Percentiles rank a stretch among this genome's conserved stretches.
These are phyloP conservation scores for Ceratobasidium sp. DNA, from an alignment of 1,284 basidiomycete species.

Conservation along the genomic window DNA sequence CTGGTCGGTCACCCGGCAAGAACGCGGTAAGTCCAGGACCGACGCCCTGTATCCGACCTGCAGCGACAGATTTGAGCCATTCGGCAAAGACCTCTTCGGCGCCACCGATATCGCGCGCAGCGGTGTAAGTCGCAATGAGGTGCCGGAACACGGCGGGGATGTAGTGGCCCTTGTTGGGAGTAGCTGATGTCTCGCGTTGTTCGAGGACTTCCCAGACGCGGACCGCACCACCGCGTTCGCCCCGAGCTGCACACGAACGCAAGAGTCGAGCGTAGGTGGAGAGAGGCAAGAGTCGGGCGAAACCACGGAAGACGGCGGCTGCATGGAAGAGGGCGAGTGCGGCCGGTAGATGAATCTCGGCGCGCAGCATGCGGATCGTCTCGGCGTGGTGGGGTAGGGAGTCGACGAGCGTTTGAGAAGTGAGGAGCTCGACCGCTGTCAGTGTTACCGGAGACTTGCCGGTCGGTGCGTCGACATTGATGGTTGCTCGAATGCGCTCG, in stretches of 20 bases:
- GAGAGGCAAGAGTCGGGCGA: conserved; percentile 62
- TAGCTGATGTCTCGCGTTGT: conserved; percentile 54
- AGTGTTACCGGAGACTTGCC: conserved; percentile 31
- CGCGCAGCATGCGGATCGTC: conserved; percentile 57
- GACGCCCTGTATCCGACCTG: conserved; percentile 57
- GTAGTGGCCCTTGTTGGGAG: conserved; percentile 44
- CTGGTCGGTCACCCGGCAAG: neutral
- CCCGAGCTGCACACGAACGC: conserved; percentile 72
- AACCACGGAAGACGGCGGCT: conserved; percentile 61
- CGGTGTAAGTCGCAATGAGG: conserved; percentile 73
- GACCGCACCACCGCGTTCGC: conserved; percentile 73
- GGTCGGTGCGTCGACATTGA: conserved; percentile 22
- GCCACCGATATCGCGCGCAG: conserved; percentile 67
- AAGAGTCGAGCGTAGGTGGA: conserved; percentile 66
- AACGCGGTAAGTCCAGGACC: neutral
- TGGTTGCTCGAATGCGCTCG: conserved; percentile 55
- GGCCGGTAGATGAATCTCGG: conserved; percentile 78
- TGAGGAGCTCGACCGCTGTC: conserved; percentile 32
- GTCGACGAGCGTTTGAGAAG: conserved; percentile 2
- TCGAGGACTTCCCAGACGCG: conserved; percentile 78
- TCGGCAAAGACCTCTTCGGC: conserved; percentile 78
- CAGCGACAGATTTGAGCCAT: conserved; percentile 64
- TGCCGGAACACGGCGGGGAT: conserved; percentile 59
- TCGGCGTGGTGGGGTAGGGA: conserved; percentile 42
- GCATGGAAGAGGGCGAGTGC: conserved; percentile 81